Evolutionary conservation across 2,329 filamentous ascomycete genomes (phyloP).

Genomic region (Ceratocystis cacaofunesta): DNA sequence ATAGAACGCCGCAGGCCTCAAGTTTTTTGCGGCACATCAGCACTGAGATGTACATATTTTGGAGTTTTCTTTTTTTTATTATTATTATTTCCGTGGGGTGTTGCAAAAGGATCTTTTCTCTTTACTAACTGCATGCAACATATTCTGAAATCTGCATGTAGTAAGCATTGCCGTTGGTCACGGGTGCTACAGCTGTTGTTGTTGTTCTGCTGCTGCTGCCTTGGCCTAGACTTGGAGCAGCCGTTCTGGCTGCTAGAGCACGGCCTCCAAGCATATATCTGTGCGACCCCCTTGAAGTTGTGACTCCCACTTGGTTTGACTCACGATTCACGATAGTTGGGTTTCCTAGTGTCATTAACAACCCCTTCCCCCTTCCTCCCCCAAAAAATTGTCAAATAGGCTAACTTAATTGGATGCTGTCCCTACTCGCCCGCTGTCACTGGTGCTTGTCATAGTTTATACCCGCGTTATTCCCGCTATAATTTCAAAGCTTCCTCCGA

Average conservation of each 20-base stretch:
- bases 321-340: not conserved
- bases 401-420: not conserved
- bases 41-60: not conserved
- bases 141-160: no score
- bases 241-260: no score
- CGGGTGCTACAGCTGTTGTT: no score
- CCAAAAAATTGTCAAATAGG: not conserved
- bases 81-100: not conserved
- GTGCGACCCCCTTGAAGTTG: no score
- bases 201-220: no score
- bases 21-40: not conserved
- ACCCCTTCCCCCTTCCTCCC: no score
- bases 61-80: not conserved
- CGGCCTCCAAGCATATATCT: no score
- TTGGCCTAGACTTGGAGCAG: no score
- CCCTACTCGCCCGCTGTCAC: not conserved
- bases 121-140: no score
- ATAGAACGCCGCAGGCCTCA: not conserved
- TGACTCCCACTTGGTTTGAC: not conserved
- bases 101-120: not conserved
- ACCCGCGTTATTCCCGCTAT: not conserved
- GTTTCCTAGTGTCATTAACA: not conserved
- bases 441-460: not conserved
- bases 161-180: no score
- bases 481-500: not conserved